Evolutionary conservation across 2,329 filamentous ascomycete species (phyloP).

Genomic region (Neocucurbitaria cava): DNA sequence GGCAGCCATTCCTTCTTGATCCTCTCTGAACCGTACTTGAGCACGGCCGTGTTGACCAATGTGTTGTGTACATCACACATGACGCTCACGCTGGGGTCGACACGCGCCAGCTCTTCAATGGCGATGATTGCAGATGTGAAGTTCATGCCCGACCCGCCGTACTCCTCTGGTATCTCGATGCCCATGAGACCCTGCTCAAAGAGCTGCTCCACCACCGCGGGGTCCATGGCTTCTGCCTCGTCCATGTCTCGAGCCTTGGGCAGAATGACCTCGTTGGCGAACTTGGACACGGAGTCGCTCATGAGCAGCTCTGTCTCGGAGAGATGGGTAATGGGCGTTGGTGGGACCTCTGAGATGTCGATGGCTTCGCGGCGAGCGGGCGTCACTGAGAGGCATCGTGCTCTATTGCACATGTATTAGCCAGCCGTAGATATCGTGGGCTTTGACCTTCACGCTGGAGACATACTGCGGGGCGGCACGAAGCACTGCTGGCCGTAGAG

Average conservation of each 20-base stretch:
- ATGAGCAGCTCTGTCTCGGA: slow-evolving; percentile 90
- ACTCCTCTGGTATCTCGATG: slow-evolving; percentile 96
- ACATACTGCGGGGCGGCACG: slow-evolving; percentile 42
- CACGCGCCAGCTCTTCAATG: slow-evolving; percentile 93
- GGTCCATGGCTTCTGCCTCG: slow-evolving; percentile 93
- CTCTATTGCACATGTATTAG: slow-evolving; percentile 18
- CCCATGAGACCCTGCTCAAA: slow-evolving; percentile 99
- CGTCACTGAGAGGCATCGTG: slow-evolving; percentile 54
- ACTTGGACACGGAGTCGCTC: slow-evolving; percentile 88
- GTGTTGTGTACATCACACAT: slow-evolving; percentile 98
- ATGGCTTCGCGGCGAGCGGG: slow-evolving; percentile 45
- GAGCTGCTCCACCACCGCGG: slow-evolving; percentile 82
- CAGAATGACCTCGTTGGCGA: slow-evolving; percentile 85
- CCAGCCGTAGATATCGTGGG: not conserved
- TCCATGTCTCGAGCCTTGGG: slow-evolving; percentile 98
- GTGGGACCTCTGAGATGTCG: slow-evolving; percentile 75
- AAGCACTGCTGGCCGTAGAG: slow-evolving; percentile 35
- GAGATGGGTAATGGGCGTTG: slow-evolving; percentile 91
- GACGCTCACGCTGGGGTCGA: slow-evolving; percentile 94
- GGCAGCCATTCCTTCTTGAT: slow-evolving; percentile 88
- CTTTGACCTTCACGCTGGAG: not conserved
- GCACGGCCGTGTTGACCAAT: slow-evolving; percentile 88
- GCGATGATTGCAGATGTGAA: slow-evolving; percentile 95
- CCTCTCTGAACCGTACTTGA: slow-evolving; percentile 81
- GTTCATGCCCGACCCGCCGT: slow-evolving; percentile 96